Conservation (phyloP, 1,139 yeast species). For the Yamadazyma atlantica region DNA sequence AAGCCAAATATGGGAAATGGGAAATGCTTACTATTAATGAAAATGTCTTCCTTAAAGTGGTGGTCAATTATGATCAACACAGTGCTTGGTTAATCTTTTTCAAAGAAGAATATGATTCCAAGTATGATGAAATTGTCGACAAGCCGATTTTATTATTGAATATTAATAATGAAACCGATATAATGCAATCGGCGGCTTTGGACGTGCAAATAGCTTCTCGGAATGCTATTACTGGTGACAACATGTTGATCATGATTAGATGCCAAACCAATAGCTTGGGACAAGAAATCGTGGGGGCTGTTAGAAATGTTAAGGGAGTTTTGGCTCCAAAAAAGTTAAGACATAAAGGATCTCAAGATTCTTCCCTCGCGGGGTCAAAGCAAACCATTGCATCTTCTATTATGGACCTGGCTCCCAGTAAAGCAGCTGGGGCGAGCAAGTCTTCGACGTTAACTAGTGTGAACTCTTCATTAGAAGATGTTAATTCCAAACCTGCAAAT, state of each 20-base stretch:
- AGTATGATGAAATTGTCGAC: constrained; percentile 32
- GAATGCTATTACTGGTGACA: constrained; percentile 32
- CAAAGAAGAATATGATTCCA: constrained; percentile 39
- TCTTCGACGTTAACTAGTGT: constrained; percentile 41
- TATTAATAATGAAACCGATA: constrained; percentile 24
- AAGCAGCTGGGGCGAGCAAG: constrained; percentile 21
- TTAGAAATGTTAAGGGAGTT: constrained; percentile 30
- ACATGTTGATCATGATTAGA: constrained; percentile 34
- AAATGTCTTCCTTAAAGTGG: constrained; percentile 38
- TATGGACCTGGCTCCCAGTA: constrained; percentile 22
- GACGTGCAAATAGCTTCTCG: constrained; percentile 38
- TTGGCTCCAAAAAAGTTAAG: constrained; percentile 17
- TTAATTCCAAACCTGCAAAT: constrained; percentile 1
- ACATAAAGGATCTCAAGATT: constrained; percentile 18
- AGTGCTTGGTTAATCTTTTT: constrained; percentile 43
- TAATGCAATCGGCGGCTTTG: constrained; percentile 39
- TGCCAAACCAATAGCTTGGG: constrained; percentile 30
- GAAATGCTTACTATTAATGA: constrained; percentile 43
- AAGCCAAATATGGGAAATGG: constrained; percentile 45
- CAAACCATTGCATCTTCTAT: constrained; percentile 39
- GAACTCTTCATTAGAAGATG: constrained; percentile 17
- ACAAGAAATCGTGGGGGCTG: constrained; percentile 24
- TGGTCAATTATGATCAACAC: constrained; percentile 31
- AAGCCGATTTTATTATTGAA: constrained; percentile 38
- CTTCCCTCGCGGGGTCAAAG: constrained; percentile 25